phyloP scores from a whole-genome alignment of 352 stramenopile genomes.

The Bremia lactucae region DNA sequence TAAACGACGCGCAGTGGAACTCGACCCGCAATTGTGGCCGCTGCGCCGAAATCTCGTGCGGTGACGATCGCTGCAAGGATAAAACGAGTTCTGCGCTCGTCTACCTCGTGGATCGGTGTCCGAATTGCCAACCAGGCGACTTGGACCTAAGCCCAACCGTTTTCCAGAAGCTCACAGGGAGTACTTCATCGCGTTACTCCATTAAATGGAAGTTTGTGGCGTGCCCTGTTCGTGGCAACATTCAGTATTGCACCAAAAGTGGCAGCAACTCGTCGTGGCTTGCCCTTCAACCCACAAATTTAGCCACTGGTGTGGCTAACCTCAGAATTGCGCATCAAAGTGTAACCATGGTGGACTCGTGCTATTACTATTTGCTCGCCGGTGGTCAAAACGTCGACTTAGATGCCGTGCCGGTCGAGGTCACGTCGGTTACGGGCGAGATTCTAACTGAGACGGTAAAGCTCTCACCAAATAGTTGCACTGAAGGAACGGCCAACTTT shows the following conservation, averaged over 20 bases:
- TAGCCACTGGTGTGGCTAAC: constrained; percentile 15
- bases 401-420: constrained; percentile 20
- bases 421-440: constrained; percentile 39
- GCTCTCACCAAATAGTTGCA: constrained; percentile 28
- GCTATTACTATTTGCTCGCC: constrained; percentile 43
- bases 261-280: constrained; percentile 29
- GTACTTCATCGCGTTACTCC: constrained; percentile 17
- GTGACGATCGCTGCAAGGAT: constrained; percentile 32
- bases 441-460: constrained; percentile 39
- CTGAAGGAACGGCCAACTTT: constrained; percentile 21
- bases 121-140: constrained; percentile 45
- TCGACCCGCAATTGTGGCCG: constrained; percentile 43
- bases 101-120: constrained; percentile 52
- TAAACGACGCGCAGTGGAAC: constrained; percentile 50
- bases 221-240: constrained; percentile 26
- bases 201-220: constrained; percentile 41
- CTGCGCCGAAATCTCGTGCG: constrained; percentile 48
- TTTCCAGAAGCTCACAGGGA: constrained; percentile 33
- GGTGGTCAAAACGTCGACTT: constrained; percentile 18
- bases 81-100: constrained; percentile 25
- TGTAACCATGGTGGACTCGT: constrained; percentile 39
- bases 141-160: constrained; percentile 30
- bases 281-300: constrained; percentile 34
- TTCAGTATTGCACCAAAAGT: constrained; percentile 36
- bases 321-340: constrained; percentile 35